Evolutionary conservation across 768 basidiomycete species (phyloP), one percentile per base, ranked within the genome.

Genomic region (Galerina marginata): DNA sequence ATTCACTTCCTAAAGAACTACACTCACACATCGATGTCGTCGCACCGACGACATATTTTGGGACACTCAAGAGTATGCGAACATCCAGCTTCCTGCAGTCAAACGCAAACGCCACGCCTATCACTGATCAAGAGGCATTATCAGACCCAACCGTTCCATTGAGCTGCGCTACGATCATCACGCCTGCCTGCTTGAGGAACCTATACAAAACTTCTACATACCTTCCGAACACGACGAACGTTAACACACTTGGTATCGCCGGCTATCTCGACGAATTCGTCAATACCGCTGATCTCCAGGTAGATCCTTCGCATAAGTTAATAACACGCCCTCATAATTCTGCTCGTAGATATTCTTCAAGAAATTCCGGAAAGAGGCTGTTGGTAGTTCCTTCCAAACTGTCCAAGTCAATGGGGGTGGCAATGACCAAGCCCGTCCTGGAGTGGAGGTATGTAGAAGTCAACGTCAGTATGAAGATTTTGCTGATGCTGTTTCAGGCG

Each of bases 1-100:
- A 90, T 73, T 86, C 86, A 23, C 80, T 89, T 7, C 88, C 84
- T 15, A 68, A 74, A 44, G 74, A 75, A 4, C 74, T 88, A 38
- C 84, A 85, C 45, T 69, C 73, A 0, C 85, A 89, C 61, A 72
- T 92, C 63, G 74, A 85, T 25, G 73, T 88, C 23, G 77, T 91
- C 29, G 76, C 87, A 0, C 90, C 90, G 1, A 84, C 83, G 1
- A 90, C 88, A 5, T 85, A 86, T 66, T 90, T 90, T 64, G 81
- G 86, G 12, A 82, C 84, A 9, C 71, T 84, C 51, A 76, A 71
- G 12, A 79, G 77, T 63, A 85, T 88, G 11, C 83, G 80, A 53
- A 72, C 76, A 5, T 85, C 85, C 11, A 83, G 79, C 67, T 84
- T 82, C 72, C 59, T 84, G 25, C 81, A 86, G 67, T 82, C 85